Base-by-base conservation (phyloP, 164 flowering plant genomes). In the Houttuynia cordata region DNA sequence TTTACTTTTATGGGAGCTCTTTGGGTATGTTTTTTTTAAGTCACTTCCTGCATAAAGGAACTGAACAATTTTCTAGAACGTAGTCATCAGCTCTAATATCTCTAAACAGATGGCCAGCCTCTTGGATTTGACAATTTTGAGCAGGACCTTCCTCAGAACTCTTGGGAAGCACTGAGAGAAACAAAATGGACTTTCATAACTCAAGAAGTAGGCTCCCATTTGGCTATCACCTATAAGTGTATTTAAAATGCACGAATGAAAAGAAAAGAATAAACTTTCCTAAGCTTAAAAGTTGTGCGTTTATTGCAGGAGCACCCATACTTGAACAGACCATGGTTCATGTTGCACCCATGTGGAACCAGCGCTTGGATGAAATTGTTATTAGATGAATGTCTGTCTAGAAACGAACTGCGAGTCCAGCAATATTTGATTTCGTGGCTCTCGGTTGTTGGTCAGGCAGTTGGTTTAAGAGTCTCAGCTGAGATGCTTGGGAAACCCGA, bases 131-230 rank as follows among this genome's bases (percentile, higher is more conserved):
- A 77, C 52, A 83, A 81, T 58, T 73, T 89, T 66, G 85, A 84
- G 71, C 77, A 74, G 49, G 83, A 79, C 68, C 82, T 93, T 62
- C 81, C 94, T 50, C 51, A 56, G 18, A 65, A 58, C 62, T 81
- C 91, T n/a, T 64, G 71, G 24, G 71, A 84, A 65, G 63, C 40
- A 51, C 69, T 86, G n/a, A 53, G 67, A 64, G 81, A 80, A 62
- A 80, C 87, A 21, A 89, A 82, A 67, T 92, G 96, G 96, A 89
- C 90, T 51, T 89, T 87, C 67, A 83, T 93, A 59, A 89, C 98
- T 56, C 86, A 72, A 45, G 95, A 87, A 96, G 96, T 88, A 70
- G 14, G 19, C 39, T 20, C 55, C 24, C 40, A 18, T 24, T 55
- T 62, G 42, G 12, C 55, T 25, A 34, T 37, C 10, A 15, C 22